Evolutionary conservation across 2,329 filamentous ascomycete species (phyloP).

Genomic region (Trichophyton mentagrophytes): DNA sequence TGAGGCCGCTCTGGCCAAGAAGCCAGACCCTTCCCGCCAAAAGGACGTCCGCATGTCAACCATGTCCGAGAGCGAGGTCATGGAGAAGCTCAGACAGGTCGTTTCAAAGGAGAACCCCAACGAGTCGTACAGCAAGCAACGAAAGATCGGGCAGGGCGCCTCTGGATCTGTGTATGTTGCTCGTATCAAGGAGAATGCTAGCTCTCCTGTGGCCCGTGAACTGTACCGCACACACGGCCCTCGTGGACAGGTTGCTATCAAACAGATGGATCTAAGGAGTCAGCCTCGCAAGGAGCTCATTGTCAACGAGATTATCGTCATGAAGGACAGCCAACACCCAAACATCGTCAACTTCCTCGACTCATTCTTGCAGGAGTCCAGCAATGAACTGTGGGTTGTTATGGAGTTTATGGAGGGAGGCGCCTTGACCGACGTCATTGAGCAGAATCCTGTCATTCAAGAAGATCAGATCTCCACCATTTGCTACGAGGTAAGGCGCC

Average conservation of each 20-base stretch:
- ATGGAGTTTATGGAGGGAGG: slow-evolving; percentile 99
- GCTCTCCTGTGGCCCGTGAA: slow-evolving; percentile 66
- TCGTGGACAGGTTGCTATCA: slow-evolving; percentile 88
- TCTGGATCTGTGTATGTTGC: slow-evolving; percentile 97
- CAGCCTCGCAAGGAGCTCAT: slow-evolving; percentile 97
- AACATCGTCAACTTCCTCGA: slow-evolving; percentile 99
- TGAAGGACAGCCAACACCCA: slow-evolving; percentile 96
- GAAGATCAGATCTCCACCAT: slow-evolving; percentile 98
- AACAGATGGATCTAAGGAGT: slow-evolving; percentile 97
- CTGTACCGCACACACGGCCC: slow-evolving; percentile 67
- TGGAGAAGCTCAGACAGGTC: slow-evolving; percentile 86
- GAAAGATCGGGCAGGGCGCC: slow-evolving; percentile 97
- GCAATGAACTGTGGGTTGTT: slow-evolving; percentile 94
- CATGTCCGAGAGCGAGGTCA: slow-evolving; percentile 94
- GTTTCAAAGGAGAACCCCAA: slow-evolving; percentile 93
- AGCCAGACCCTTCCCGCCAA: slow-evolving; percentile 57
- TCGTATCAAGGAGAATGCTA: slow-evolving; percentile 77
- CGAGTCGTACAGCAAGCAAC: slow-evolving; percentile 94
- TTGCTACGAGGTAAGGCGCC: slow-evolving; percentile 66
- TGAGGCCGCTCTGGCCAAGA: slow-evolving; percentile 76
- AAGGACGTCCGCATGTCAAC: slow-evolving; percentile 97
- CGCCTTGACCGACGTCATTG: slow-evolving; percentile 93
- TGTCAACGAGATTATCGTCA: slow-evolving; percentile 98
- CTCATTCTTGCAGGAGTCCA: slow-evolving; percentile 89
- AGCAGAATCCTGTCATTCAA: slow-evolving; percentile 86